Evolutionary conservation across 2,329 filamentous ascomycete species (phyloP).

Genomic region (Apiospora koreana): DNA sequence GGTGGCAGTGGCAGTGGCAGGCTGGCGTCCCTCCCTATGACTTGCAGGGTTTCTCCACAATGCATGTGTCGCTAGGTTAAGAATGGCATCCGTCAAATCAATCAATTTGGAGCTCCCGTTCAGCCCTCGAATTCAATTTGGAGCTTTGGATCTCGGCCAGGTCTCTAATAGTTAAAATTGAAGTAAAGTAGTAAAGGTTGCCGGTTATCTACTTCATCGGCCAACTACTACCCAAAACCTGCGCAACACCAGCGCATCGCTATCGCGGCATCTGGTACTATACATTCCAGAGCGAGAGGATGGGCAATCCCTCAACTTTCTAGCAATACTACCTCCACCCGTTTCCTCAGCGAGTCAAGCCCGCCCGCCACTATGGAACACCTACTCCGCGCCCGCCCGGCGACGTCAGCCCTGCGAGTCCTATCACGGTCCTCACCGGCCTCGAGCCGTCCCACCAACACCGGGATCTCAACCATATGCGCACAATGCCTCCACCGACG

Average conservation of each 20-base stretch:
- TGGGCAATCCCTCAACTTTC: neutral
- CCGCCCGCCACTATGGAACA: neutral
- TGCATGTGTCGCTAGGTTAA: neutral
- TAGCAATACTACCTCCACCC: neutral
- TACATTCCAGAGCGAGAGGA: neutral
- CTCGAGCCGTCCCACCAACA: neutral
- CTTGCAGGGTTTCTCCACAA: slow-evolving; percentile 4
- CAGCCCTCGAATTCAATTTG: neutral
- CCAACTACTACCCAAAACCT: neutral
- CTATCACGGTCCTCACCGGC: neutral
- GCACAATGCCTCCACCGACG: neutral
- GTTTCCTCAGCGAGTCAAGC: neutral
- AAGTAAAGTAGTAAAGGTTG: neutral
- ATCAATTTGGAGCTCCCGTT: neutral
- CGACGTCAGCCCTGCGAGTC: neutral
- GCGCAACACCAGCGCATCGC: neutral
- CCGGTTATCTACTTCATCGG: neutral
- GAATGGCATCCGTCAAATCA: neutral
- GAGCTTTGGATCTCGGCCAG: neutral
- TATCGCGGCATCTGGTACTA: neutral
- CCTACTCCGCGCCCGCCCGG: neutral
- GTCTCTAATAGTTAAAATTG: neutral
- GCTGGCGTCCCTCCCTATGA: neutral
- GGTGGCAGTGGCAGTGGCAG: neutral
- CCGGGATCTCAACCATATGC: neutral